phyloP scores from a whole-genome alignment of 1,139 yeast genomes.

The Hansenula lynferdii region DNA sequence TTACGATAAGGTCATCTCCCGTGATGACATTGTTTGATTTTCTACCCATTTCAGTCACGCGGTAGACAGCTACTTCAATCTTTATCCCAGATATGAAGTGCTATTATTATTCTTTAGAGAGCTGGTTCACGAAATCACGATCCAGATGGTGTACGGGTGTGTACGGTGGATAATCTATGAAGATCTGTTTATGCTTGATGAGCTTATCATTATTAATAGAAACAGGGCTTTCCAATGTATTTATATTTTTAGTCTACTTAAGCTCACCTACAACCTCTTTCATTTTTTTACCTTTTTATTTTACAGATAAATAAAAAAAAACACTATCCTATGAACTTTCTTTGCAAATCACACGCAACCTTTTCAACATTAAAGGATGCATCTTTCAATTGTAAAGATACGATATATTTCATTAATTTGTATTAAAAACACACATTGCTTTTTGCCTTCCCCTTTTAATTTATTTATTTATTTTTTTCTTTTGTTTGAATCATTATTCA shows the following conservation, averaged over 20 bases:
- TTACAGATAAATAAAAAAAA: constrained; percentile 6
- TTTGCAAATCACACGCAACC: constrained; percentile 2
- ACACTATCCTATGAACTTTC: constrained; percentile 2
- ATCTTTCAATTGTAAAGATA: background rate
- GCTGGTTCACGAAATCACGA: too few species aligned
- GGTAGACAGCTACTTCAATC: too few species aligned
- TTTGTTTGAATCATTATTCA: too few species aligned
- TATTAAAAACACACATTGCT: background rate
- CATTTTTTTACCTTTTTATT: constrained; percentile 3
- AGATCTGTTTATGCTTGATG: too few species aligned
- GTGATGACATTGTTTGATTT: background rate
- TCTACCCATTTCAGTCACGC: constrained; percentile 1
- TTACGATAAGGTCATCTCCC: constrained; percentile 1
- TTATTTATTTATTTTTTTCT: too few species aligned
- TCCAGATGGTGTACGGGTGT: too few species aligned
- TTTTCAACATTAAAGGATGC: background rate
- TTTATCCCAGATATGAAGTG: too few species aligned
- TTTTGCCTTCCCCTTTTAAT: background rate
- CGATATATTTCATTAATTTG: constrained; percentile 2
- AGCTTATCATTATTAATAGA: too few species aligned
- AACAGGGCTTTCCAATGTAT: too few species aligned
- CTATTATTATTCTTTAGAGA: too few species aligned
- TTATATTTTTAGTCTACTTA: too few species aligned
- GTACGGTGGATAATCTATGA: too few species aligned
- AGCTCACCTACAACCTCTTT: background rate